Evolutionary conservation across 1,284 basidiomycete species (phyloP).

Genomic region (Hymenochaete sp.): DNA sequence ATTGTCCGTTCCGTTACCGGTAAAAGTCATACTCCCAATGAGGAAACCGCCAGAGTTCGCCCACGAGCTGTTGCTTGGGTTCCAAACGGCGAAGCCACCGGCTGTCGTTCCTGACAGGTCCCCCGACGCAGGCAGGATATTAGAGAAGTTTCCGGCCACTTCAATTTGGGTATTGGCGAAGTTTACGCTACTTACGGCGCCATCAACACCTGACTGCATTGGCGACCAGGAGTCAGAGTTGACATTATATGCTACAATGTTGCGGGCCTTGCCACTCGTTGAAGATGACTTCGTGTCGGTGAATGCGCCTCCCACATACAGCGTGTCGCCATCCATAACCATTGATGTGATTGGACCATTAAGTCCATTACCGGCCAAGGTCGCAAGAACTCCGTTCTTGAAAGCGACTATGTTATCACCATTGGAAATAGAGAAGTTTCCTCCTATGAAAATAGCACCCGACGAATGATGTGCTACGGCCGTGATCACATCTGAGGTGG

Average conservation of each 20-base stretch:
- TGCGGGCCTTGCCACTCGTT: conserved; percentile 44
- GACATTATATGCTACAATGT: conserved; percentile 75
- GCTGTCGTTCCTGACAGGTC: conserved; percentile 33
- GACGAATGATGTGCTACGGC: conserved; percentile 59
- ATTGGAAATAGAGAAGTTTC: conserved; percentile 61
- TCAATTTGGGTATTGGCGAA: conserved; percentile 47
- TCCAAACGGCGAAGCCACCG: conserved; percentile 74
- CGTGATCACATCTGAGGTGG: conserved; percentile 36
- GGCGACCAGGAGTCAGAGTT: conserved; percentile 58
- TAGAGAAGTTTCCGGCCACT: conserved; percentile 72
- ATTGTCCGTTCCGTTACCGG: conserved; percentile 40
- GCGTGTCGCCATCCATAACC: conserved; percentile 44
- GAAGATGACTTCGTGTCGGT: conserved; percentile 53
- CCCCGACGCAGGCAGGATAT: conserved; percentile 34
- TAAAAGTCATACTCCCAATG: conserved; percentile 64
- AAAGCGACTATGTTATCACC: conserved; percentile 70
- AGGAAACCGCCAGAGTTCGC: conserved; percentile 65
- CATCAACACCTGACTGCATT: conserved; percentile 72
- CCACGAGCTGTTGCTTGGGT: conserved; percentile 60
- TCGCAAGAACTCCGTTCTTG: conserved; percentile 47
- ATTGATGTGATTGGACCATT: conserved; percentile 71
- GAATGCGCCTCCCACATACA: conserved; percentile 87
- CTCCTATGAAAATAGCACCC: conserved; percentile 66
- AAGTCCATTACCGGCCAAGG: conserved; percentile 55
- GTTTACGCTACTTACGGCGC: conserved; percentile 56